Conservation (phyloP, 257 asterid species). For the Solanum sitiens region DNA sequence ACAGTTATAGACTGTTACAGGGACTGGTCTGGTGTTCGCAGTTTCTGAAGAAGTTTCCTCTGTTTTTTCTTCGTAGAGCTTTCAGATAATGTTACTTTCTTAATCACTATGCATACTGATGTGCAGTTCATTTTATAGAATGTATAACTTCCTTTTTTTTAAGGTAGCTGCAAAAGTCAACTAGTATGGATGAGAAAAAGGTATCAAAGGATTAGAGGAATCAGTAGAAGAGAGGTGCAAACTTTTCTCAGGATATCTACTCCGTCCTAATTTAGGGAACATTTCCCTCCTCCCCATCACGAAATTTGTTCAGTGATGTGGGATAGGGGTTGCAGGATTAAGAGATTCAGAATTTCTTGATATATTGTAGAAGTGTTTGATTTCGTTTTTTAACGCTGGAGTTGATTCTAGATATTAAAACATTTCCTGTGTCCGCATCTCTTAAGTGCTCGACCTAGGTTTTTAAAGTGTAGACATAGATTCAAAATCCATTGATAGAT, state of each 20-base stretch:
- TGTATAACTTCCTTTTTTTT: not conserved
- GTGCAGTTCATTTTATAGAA: not conserved
- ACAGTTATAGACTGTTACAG: not conserved
- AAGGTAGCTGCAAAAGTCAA: not conserved
- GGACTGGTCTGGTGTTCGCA: not conserved
- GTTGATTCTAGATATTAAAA: not conserved
- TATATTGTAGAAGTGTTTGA: not conserved
- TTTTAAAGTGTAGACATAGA: not conserved
- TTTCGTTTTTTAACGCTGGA: not conserved
- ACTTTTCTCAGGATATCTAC: not conserved
- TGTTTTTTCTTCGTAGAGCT: not conserved
- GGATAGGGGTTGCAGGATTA: not conserved
- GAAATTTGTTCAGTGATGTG: not conserved
- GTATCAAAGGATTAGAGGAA: not conserved
- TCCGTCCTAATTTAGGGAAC: not conserved
- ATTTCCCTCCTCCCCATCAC: not conserved
- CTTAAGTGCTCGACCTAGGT: not conserved
- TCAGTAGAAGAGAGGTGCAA: not conserved
- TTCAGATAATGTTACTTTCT: not conserved
- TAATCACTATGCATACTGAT: not conserved
- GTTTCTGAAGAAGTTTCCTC: not conserved
- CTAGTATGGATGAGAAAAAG: not conserved
- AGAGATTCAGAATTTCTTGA: not conserved
- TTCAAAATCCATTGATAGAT: not conserved
- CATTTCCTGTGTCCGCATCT: not conserved